Conservation (phyloP, 2,329 filamentous ascomycete species). For the Aspergillus flavus region DNA sequence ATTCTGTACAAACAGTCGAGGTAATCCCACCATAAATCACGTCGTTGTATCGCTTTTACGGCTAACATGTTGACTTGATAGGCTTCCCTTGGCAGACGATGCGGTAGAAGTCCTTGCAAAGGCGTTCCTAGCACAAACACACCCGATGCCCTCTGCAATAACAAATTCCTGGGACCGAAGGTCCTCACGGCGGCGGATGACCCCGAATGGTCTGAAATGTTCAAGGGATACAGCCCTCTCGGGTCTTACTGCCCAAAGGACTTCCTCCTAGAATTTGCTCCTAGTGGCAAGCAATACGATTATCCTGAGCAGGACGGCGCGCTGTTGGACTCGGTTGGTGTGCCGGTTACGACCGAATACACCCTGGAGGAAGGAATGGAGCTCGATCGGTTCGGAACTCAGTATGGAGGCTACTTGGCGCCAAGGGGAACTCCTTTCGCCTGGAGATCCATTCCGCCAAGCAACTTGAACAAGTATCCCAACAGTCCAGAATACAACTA, state of each 20-base stretch:
- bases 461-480: conserved; percentile 45
- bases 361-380: conserved; percentile 46
- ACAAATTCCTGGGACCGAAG: not conserved
- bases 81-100: not conserved
- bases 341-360: conserved; percentile 46
- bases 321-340: conserved; percentile 35
- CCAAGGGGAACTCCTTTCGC: conserved; percentile 52
- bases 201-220: not conserved
- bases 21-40: not conserved
- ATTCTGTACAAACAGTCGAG: not conserved
- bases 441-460: conserved; percentile 52
- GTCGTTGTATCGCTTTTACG: not conserved
- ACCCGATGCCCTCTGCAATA: not conserved
- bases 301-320: conserved; percentile 52
- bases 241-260: not conserved
- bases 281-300: conserved; percentile 20
- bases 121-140: not conserved
- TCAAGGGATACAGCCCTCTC: not conserved
- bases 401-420: conserved; percentile 47
- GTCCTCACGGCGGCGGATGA: not conserved
- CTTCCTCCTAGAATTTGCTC: not conserved
- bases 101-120: not conserved
- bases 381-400: conserved; percentile 53
- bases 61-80: not conserved
- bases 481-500: conserved; percentile 52